Base-by-base conservation (phyloP, 768 basidiomycete species). In the Flagelloscypha sp. region DNA sequence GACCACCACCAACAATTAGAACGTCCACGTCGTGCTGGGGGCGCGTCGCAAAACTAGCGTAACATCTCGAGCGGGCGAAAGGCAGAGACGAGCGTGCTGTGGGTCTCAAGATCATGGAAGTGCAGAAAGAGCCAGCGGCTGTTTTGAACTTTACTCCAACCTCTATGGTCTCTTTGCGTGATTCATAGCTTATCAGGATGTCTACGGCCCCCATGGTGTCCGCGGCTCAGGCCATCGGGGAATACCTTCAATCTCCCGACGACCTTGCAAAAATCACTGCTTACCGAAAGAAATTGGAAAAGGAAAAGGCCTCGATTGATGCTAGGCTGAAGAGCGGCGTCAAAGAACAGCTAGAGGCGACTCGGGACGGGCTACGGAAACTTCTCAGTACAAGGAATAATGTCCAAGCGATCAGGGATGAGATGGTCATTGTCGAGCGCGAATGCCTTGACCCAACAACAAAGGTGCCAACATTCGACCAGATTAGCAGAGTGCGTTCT, bases 221-320 rank as follows among this genome's bases (percentile, higher is more conserved):
- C 36, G 83, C 87, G 16, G 82, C 86, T 0, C 86, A 89, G 55
- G 79, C 84, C 22, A 74, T 89, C 32, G 84, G 86, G 40, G 90
- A 94, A 61, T 83, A 89, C 51, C 71, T 95, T 7, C 89, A 93
- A 48, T 85, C 86, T 15, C 92, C 92, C 1, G 90, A 94, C 49
- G 93, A 95, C 60, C 82, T 98, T 37, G 64, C 77, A 45, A 95
- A 95, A 58, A 76, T 97, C 22, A 70, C 76, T 1, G 76, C 88
- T 0, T 89, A 88, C 52, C 76, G 89, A 43, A 94, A 93, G 66
- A 93, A 93, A 51, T 72, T 97, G 28, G 83, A 92, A 58, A 97
- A 97, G 58, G 94, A 98, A 59, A 94, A 95, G 59, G 79, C 89
- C 1, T 87, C 89, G 7, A 85, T 98, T 41, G 88, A 95, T 51